Evolutionary conservation across 805 yeast genomes (phyloP), one percentile per base, ranked within the genome.

Genomic region (Wickerhamiella galacta): DNA sequence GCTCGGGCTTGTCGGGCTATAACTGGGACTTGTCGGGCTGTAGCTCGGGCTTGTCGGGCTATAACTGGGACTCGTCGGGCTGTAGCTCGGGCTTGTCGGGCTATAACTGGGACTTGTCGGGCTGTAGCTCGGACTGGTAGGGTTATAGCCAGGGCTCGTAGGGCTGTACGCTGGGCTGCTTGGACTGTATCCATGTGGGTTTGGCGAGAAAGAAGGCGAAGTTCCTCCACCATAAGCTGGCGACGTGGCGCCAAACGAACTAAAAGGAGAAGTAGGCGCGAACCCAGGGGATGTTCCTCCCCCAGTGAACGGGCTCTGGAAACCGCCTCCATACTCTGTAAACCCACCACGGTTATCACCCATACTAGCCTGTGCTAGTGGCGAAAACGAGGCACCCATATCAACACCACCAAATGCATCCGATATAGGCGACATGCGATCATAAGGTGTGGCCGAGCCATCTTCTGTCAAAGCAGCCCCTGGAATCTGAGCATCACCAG

Each of bases 361-460:
- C 34, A 75, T 68, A 44, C 95, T 93, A 20, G 94, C 72, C 39
- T 83, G 90, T 23, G 68, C 79, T 53, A 90, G 65, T 35, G 98
- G 98, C 31, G 98, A 90, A 65, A 90, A 90, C 17, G 54, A 40
- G 3, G 63, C 64, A 47, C 80, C 81, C 22, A 76, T 72, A 42
- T 77, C 82, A 38, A 69, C 59, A 20, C 46, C 43, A 30, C 49
- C 47, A n/a, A 45, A 37, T 23, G 41, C 42, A 17, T 51, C 56
- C 16, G 33, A 38, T 28, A 61, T 46, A 10, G 77, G 79, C 25
- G 69, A 67, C 38, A 69, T 66, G 34, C 62, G 67, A 49, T 78
- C 81, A 57, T 85, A 85, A 30, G 95, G 95, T 31, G 98, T 83
- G 25, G 90, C 87, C 36, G 87, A 78, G 42, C 95, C 95, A 33